Conservation (phyloP, 2,329 filamentous ascomycete genomes). For the Tricladium varicosporioides region DNA sequence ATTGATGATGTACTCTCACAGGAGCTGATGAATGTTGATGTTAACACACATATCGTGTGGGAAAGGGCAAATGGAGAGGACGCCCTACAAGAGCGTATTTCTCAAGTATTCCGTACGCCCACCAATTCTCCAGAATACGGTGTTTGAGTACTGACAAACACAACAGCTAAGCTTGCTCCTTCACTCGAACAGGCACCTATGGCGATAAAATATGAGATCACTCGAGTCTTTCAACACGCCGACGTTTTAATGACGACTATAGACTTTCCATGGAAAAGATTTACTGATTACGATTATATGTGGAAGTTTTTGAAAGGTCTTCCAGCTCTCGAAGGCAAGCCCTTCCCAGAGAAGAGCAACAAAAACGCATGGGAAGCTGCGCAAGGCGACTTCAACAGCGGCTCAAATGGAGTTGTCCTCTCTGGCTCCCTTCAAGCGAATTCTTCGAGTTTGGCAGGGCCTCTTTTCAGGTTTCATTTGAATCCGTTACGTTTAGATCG, state of each 20-base stretch:
- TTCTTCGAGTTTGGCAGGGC: slow-evolving; percentile 32
- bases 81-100: slow-evolving; percentile 12
- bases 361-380: slow-evolving; percentile 42
- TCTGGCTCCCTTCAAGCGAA: slow-evolving; percentile 42
- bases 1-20: slow-evolving; percentile 17
- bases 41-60: background rate
- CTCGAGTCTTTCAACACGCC: slow-evolving; percentile 29
- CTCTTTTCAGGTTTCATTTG: slow-evolving; percentile 47
- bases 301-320: slow-evolving; percentile 42
- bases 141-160: too few species aligned
- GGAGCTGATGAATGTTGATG: slow-evolving; percentile 1
- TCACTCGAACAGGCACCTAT: slow-evolving; percentile 19
- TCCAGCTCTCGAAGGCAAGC: slow-evolving; percentile 42
- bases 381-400: slow-evolving; percentile 28
- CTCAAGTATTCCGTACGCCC: slow-evolving; percentile 21
- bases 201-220: slow-evolving; percentile 31
- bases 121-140: too few species aligned
- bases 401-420: slow-evolving; percentile 42
- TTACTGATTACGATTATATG: slow-evolving; percentile 41
- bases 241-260: too few species aligned
- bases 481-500: slow-evolving; percentile 48
- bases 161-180: slow-evolving; percentile 23
- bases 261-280: too few species aligned
- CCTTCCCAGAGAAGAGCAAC: slow-evolving; percentile 47
- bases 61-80: slow-evolving; percentile 3